Evolutionary conservation across 2,329 filamentous ascomycete genomes (phyloP).

Genomic region (Apiospora arundinis): DNA sequence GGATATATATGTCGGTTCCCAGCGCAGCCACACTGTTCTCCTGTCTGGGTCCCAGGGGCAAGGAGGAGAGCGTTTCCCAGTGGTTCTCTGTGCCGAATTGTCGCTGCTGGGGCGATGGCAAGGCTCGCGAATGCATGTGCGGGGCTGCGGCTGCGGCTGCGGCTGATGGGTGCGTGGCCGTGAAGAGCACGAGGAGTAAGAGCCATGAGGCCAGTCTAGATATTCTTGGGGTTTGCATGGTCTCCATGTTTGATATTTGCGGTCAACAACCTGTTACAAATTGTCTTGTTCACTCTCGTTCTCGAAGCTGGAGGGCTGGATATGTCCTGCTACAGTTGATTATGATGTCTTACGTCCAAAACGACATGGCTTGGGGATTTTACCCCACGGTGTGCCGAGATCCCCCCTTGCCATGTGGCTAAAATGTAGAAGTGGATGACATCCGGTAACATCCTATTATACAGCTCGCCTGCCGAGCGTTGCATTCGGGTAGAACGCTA

Average conservation of each 20-base stretch:
- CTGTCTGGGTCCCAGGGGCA: constrained; percentile 1
- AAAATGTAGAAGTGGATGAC: background rate
- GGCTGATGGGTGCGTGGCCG: background rate
- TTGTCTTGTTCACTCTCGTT: background rate
- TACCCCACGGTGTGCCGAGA: background rate
- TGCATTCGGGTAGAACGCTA: constrained; percentile 1
- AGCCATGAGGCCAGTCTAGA: background rate
- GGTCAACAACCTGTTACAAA: background rate
- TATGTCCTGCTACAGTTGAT: too few relatives aligned
- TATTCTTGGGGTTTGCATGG: background rate
- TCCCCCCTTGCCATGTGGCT: background rate
- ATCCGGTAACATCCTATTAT: background rate
- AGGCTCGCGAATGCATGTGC: background rate
- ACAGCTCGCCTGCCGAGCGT: background rate
- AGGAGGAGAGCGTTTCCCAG: background rate
- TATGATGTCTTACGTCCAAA: background rate
- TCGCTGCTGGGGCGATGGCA: background rate
- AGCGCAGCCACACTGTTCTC: constrained; percentile 1
- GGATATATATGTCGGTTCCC: background rate
- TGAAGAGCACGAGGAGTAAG: background rate
- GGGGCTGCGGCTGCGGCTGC: background rate
- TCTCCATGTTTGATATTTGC: background rate
- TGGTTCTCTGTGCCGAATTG: background rate
- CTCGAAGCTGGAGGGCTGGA: background rate
- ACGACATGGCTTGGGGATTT: background rate